These are phyloP conservation scores for Corchorus capsularis DNA, from an alignment of 345 rosid genomes.

Conservation along the genomic window DNA sequence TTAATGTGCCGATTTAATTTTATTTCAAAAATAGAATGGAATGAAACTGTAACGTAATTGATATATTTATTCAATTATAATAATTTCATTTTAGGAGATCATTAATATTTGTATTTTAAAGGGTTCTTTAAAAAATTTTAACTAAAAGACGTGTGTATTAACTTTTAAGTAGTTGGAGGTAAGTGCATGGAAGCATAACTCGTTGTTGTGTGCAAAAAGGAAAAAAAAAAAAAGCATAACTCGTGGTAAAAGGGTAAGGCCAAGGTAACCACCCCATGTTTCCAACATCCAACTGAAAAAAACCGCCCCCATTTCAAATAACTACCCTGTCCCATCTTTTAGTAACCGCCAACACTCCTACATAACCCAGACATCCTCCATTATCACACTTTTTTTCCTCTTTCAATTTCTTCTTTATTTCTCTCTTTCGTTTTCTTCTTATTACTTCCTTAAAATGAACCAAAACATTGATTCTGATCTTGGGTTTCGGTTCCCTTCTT, in stretches of 20 bases:
- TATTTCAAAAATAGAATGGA: no score
- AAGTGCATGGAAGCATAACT: not conserved
- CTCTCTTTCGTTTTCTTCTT: not conserved
- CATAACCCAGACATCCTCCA: conserved; percentile 36
- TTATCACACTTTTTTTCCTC: conserved; percentile 21
- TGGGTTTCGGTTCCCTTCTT: conserved; percentile 26
- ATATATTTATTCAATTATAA: no score
- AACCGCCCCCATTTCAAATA: conserved; percentile 35
- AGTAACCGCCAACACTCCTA: conserved; percentile 40
- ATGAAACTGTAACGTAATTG: no score
- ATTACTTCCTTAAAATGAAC: conserved; percentile 24
- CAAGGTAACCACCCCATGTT: conserved; percentile 25
- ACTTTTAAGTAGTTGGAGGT: not conserved
- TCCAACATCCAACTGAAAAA: conserved; percentile 34
- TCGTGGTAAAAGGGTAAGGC: not conserved
- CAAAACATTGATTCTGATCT: conserved; percentile 31
- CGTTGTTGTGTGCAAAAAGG: no score
- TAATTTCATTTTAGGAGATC: no score
- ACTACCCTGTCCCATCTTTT: conserved; percentile 17
- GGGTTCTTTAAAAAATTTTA: no score
- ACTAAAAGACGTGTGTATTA: no score
- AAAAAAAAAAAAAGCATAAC: no score
- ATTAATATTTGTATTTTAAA: no score
- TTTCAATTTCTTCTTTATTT: conserved; percentile 3
- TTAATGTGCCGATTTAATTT: no score